Base-by-base conservation (phyloP, 176 grass and related monocot species). In the Cenchrus fungigraminus region DNA sequence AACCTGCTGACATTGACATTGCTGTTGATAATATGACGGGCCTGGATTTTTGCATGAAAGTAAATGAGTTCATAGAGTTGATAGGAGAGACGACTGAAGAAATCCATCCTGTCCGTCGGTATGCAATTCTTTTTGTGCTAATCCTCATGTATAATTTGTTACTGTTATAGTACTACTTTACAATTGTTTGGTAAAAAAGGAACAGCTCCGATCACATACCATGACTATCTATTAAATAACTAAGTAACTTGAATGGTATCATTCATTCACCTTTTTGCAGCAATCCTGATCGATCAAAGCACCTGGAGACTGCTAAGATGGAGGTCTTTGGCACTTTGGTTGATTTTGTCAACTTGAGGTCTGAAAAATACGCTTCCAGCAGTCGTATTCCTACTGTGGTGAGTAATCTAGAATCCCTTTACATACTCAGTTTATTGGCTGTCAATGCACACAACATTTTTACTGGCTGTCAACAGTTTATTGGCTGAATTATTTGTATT, bases 201-300 rank as follows among this genome's bases (percentile, higher is more conserved):
- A 32, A 15, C 12, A 34, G 29, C 29, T 2, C 28, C 5, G 12
- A 65, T 34, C 20, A 57, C 58, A 57, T 78, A 49, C 9, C 29
- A 1, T 53, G 66, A 49, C 63, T 65, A 34, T 65, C 29, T 65
- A 15, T 32, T 65, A 13, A 32, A 0, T 31, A 31, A 45, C 1
- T 31, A 31, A 69, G 0, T 47, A 71, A 22, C 3, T 49, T n/a
- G 32, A 45, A 57, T 16, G 9, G 5, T 52, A 12, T 58, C 9
- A 10, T 86, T 50, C 58, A 11, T 82, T 57, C 63, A 46, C 83
- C 83, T 83, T 79, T 79, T 88, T 91, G 37, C 84, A 98, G 96
- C 88, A 98, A 98, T 70, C 93, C 96, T 62, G 93, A 95, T 91
- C 93, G 95, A 81, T 98, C 96, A n/a, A 98, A 98, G 79, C 96